phyloP scores from a whole-genome alignment of 2,329 filamentous ascomycete genomes.

The Verticillium nubilum region DNA sequence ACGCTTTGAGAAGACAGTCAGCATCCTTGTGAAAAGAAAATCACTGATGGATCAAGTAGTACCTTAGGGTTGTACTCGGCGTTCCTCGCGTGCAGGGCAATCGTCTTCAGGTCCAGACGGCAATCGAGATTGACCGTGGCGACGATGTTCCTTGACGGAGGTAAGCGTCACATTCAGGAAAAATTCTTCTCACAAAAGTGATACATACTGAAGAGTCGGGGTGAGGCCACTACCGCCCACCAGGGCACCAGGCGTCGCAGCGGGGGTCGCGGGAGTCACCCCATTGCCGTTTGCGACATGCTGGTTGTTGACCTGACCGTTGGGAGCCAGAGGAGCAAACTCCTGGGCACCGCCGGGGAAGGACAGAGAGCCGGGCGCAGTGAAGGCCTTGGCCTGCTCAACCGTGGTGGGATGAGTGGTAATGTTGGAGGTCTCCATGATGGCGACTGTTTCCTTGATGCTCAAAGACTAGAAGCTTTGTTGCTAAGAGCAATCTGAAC shows the following conservation, averaged over 20 bases:
- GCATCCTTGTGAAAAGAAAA: slow-evolving; percentile 13
- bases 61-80: slow-evolving; percentile 99
- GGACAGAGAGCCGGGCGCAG: slow-evolving; percentile 84
- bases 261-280: slow-evolving; percentile 85
- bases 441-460: slow-evolving; percentile 20
- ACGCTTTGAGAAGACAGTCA: slow-evolving; percentile 56
- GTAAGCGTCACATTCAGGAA: slow-evolving; percentile 46
- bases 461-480: not conserved
- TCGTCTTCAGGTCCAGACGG: slow-evolving; percentile 96
- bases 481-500: not conserved
- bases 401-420: slow-evolving; percentile 90
- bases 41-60: slow-evolving; percentile 27
- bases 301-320: slow-evolving; percentile 29
- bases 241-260: slow-evolving; percentile 80
- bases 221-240: slow-evolving; percentile 78
- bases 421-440: slow-evolving; percentile 69
- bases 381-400: slow-evolving; percentile 92
- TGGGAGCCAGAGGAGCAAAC: slow-evolving; percentile 59
- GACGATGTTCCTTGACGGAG: slow-evolving; percentile 83
- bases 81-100: slow-evolving; percentile 95
- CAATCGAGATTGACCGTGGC: slow-evolving; percentile 98
- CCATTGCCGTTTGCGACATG: slow-evolving; percentile 64
- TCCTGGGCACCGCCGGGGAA: slow-evolving; percentile 83
- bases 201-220: slow-evolving; percentile 95
- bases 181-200: slow-evolving; percentile 26